Base-by-base conservation (phyloP, 2,329 filamentous ascomycete genomes). In the Aspergillus glaucus region DNA sequence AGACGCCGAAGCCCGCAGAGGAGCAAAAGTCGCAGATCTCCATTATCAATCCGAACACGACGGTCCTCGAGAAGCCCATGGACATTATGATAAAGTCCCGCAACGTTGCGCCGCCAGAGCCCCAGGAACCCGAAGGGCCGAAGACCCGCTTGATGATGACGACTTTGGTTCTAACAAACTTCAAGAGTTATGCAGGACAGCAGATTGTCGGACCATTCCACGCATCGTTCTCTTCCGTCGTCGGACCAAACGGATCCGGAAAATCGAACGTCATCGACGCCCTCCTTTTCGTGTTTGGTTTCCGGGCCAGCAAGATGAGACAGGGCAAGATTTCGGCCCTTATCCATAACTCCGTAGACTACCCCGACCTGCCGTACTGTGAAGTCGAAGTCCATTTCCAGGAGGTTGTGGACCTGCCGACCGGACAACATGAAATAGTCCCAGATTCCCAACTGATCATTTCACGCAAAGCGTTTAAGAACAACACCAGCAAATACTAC, bases 211-310 rank as follows among this genome's bases (percentile, higher is more conserved):
- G 93, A 0, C 93, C 93, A 0, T 98, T 98, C 67, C 93, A 98
- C 67, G 81, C 88, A 1, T 98, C 93, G 0, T 98, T 98, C 72
- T 96, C 93, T 1, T 96, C 93, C 0, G 93, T 98, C 2, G 93
- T 98, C 8, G 94, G 93, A 0, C 93, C 94, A 44, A 98, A 98
- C 66, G 93, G 93, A 52, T 98, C 93, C 8, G 93, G 93, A 50
- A 98, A 98, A 68, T 97, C 93, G 19, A 98, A 98, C 61, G 94
- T 98, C 54, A 98, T 98, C 64, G 93, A 98, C 70, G 96, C 93
- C 2, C 75, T 98, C 24, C 81, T 98, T 1, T 98, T 98, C 63
- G 93, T 98, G n/a, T 98, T 98, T 65, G 93, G 94, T 47, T 98
- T 98, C 75, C 85, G 93, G 51, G 93, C 93, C 39, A 97, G 92